Conservation (phyloP, 2,329 filamentous ascomycete genomes). For the Sarocladium strictum region DNA sequence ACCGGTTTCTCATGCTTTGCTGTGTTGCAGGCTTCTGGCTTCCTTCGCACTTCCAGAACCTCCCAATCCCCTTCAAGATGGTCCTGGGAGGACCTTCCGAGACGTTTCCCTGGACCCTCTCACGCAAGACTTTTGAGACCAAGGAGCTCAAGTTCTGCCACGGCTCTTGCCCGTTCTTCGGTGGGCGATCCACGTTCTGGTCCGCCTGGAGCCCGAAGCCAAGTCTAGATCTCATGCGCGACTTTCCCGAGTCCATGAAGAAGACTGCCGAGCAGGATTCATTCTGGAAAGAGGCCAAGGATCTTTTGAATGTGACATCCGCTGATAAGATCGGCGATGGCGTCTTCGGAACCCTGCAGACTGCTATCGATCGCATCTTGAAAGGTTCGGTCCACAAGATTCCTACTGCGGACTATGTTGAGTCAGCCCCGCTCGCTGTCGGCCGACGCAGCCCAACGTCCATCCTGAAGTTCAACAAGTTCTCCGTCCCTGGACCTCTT, state of each 20-base stretch:
- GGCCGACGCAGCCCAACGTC: conserved; percentile 9
- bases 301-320: conserved; percentile 5
- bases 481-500: background rate
- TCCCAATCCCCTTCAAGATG: background rate
- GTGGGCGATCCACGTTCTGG: conserved; percentile 12
- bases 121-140: background rate
- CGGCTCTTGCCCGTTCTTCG: conserved; percentile 11
- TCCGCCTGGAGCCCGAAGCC: conserved; percentile 10
- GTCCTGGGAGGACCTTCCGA: background rate
- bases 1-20: background rate
- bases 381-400: conserved; percentile 6
- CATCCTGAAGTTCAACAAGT: background rate
- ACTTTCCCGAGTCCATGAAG: conserved; percentile 11
- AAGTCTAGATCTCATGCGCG: conserved; percentile 9
- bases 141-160: conserved; percentile 11
- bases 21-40: background rate
- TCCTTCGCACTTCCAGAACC: background rate
- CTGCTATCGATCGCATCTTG: conserved; percentile 3
- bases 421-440: conserved; percentile 7
- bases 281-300: conserved; percentile 7
- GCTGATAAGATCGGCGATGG: background rate
- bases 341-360: conserved; percentile 9
- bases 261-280: background rate
- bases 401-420: conserved; percentile 6
- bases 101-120: background rate